Conservation (phyloP, 306 rosid species). For the Myrica gale region DNA sequence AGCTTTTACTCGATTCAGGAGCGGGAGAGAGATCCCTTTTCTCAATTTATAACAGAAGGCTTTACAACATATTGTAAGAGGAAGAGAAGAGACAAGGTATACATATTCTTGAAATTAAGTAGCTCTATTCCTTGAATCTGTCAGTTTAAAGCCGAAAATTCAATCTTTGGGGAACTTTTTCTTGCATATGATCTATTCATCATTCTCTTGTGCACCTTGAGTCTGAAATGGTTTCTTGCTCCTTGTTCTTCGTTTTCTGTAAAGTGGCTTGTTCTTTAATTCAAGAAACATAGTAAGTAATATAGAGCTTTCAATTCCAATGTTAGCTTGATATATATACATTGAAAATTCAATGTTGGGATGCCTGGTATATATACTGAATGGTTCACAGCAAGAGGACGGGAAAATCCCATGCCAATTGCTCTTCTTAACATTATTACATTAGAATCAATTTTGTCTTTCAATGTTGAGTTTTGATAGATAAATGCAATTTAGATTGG, state of each 20-base stretch:
- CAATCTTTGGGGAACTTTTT: background rate
- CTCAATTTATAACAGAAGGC: conserved; percentile 88
- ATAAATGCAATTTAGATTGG: no score
- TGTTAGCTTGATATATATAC: no score
- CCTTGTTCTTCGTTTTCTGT: background rate
- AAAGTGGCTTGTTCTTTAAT: no score
- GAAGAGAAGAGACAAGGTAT: conserved; percentile 98
- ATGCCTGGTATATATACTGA: background rate
- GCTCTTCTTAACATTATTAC: background rate
- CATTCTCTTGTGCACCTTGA: background rate
- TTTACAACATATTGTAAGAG: conserved; percentile 93
- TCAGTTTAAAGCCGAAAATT: background rate
- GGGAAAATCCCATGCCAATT: background rate
- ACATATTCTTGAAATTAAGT: conserved; percentile 17
- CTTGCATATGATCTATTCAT: background rate
- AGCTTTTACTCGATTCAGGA: conserved; percentile 50
- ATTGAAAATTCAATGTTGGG: no score
- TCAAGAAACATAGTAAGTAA: no score
- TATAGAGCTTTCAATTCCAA: background rate
- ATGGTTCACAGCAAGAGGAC: background rate
- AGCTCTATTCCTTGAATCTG: conserved; percentile 1
- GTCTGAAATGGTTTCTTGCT: background rate
- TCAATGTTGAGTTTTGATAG: no score
- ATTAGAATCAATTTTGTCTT: background rate
- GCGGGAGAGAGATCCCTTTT: conserved; percentile 86